phyloP scores from a whole-genome alignment of 1,284 basidiomycete genomes.

The Tilletia walkeri region DNA sequence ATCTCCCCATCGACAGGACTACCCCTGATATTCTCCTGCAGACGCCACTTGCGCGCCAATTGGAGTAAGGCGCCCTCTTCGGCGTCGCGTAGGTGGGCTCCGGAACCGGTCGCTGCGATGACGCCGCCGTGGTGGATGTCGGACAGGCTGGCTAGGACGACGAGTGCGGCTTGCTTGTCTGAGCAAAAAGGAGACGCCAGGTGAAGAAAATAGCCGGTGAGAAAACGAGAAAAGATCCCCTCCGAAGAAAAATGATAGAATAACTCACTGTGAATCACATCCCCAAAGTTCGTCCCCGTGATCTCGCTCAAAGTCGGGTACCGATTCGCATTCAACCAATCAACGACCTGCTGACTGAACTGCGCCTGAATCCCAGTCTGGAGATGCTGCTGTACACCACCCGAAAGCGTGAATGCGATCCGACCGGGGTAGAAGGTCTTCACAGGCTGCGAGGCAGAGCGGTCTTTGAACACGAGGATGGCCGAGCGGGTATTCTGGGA shows the following conservation, averaged over 20 bases:
- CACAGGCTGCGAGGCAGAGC: constrained; percentile 28
- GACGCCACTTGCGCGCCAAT: constrained; percentile 25
- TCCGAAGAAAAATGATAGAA: no score
- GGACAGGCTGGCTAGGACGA: constrained; percentile 45
- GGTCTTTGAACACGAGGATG: constrained; percentile 53
- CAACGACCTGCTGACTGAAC: constrained; percentile 20
- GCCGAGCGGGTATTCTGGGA: constrained; percentile 29
- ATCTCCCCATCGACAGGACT: constrained; percentile 7
- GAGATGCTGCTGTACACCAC: constrained; percentile 17
- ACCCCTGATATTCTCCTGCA: constrained; percentile 29
- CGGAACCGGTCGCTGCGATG: constrained; percentile 22
- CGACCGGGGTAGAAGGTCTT: constrained; percentile 29
- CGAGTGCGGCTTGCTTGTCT: constrained; percentile 29
- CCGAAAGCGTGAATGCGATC: constrained; percentile 18
- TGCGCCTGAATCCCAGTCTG: neutral
- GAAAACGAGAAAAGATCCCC: neutral
- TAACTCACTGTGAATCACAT: constrained; percentile 34
- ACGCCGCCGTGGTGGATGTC: constrained; percentile 35
- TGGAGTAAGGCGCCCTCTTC: constrained; percentile 36
- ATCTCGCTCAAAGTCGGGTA: constrained; percentile 43
- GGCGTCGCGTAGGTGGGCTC: constrained; percentile 29
- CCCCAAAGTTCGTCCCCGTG: constrained; percentile 38
- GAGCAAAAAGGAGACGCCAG: neutral
- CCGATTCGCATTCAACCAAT: constrained; percentile 39
- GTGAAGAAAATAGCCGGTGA: no score